Conservation (phyloP, 495 filamentous ascomycete genomes). For the Neurospora tetraspora region DNA sequence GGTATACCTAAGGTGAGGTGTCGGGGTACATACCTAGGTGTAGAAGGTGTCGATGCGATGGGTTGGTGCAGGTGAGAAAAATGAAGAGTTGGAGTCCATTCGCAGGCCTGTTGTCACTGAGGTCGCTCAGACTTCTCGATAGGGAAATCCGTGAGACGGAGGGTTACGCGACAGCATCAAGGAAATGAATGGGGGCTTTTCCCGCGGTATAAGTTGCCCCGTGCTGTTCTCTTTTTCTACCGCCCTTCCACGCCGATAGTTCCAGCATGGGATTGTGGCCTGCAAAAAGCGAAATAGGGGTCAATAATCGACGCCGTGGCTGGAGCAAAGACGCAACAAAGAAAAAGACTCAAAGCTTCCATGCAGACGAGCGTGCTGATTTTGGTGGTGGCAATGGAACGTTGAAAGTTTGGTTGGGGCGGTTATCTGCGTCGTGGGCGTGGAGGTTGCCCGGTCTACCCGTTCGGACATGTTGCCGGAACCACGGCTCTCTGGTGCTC, state of each 20-base stretch:
- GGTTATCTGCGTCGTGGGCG: neutral
- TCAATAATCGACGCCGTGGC: neutral
- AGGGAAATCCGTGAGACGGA: neutral
- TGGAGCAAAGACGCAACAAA: neutral
- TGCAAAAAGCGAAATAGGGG: neutral
- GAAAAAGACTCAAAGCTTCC: neutral
- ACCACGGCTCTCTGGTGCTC: neutral
- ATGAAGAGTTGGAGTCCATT: neutral
- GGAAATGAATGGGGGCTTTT: neutral
- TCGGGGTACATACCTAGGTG: neutral
- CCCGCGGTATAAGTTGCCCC: neutral
- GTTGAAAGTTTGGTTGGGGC: neutral
- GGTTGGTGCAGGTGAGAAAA: neutral
- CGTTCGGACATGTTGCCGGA: neutral
- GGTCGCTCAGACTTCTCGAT: neutral
- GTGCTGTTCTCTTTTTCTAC: neutral
- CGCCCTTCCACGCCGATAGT: neutral
- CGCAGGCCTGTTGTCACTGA: neutral
- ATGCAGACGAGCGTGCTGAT: neutral
- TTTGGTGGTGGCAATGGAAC: neutral
- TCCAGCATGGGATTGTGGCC: neutral
- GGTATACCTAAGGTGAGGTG: neutral
- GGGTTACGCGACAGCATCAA: neutral
- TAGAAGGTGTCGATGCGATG: neutral
- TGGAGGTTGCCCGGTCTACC: neutral